Evolutionary conservation across 345 rosid species (phyloP).

Genomic region (Eucalyptus urophylla): DNA sequence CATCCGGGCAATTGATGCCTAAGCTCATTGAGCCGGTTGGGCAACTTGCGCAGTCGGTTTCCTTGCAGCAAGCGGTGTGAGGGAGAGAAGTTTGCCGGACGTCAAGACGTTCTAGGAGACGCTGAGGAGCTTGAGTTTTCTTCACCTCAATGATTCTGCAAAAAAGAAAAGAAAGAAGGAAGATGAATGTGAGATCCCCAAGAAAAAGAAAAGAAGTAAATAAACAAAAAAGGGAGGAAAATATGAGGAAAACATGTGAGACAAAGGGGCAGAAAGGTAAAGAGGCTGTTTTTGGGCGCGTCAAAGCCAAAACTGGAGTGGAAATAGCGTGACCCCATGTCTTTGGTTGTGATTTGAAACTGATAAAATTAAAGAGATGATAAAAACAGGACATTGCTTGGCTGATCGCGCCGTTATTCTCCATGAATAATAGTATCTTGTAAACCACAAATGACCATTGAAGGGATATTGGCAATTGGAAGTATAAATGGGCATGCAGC

Average conservation of each 20-base stretch:
- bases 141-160: neutral
- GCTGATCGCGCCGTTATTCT: too few relatives aligned
- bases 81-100: neutral
- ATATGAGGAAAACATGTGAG: neutral
- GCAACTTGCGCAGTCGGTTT: neutral
- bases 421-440: too few relatives aligned
- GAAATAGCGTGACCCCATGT: too few relatives aligned
- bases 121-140: neutral
- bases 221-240: neutral
- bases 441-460: too few relatives aligned
- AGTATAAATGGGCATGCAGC: too few relatives aligned
- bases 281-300: too few relatives aligned
- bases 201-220: neutral
- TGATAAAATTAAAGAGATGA: too few relatives aligned
- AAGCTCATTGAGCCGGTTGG: neutral
- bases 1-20: neutral
- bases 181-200: neutral
- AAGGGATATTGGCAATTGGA: too few relatives aligned
- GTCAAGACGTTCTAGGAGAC: neutral
- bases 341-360: too few relatives aligned
- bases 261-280: neutral
- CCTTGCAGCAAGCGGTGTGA: neutral
- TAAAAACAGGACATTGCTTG: too few relatives aligned
- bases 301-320: too few relatives aligned
- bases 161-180: neutral